phyloP scores from a whole-genome alignment of 106 monocot genomes.

The Dioscorea dumetorum region DNA sequence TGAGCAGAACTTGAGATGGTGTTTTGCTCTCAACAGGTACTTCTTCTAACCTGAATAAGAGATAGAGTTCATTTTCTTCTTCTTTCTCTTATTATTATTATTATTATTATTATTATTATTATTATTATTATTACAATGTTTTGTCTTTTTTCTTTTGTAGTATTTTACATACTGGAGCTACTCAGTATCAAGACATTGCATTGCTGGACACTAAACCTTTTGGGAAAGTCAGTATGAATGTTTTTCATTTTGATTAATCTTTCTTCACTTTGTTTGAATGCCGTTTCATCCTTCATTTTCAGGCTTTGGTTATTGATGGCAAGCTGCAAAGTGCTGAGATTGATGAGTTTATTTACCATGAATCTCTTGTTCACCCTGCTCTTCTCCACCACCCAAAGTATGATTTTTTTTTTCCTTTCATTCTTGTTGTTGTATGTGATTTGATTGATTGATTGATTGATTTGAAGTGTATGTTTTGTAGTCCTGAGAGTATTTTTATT shows the following conservation, averaged over 20 bases:
- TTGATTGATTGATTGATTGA: neutral
- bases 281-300: neutral
- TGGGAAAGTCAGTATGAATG: slow-evolving; percentile 19
- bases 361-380: slow-evolving; percentile 44
- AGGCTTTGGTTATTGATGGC: slow-evolving; percentile 45
- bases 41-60: neutral
- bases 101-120: too few relatives aligned
- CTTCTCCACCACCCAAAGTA: slow-evolving; percentile 35
- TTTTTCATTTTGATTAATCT: neutral
- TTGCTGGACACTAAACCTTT: slow-evolving; percentile 45
- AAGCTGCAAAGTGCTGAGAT: slow-evolving; percentile 54
- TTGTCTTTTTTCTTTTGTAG: slow-evolving; percentile 5
- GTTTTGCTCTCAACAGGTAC: slow-evolving; percentile 53
- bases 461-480: slow-evolving; percentile 4
- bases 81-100: too few relatives aligned
- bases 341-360: slow-evolving; percentile 56
- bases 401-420: neutral
- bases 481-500: slow-evolving; percentile 35
- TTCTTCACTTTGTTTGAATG: neutral
- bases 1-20: slow-evolving; percentile 41
- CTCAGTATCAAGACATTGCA: slow-evolving; percentile 39
- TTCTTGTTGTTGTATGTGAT: neutral
- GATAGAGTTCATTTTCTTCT: neutral
- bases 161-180: slow-evolving; percentile 35
- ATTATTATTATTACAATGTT: too few relatives aligned